These are phyloP conservation scores for Annona cherimola DNA, from an alignment of 164 flowering plant species.

Conservation along the genomic window DNA sequence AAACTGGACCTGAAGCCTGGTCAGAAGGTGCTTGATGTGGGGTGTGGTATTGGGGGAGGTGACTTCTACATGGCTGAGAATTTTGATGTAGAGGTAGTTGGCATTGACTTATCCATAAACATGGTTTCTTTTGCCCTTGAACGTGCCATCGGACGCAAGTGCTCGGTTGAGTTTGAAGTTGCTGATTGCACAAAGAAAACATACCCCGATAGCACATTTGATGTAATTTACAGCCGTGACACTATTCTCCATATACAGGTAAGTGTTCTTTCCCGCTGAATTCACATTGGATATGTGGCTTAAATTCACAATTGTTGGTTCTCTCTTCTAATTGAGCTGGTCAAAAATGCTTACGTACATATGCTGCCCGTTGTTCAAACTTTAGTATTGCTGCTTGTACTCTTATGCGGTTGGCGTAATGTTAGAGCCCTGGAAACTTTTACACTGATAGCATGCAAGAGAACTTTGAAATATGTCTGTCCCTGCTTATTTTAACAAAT, in stretches of 20 bases:
- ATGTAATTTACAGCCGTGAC: constrained; percentile 97
- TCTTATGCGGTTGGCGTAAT: too few relatives aligned
- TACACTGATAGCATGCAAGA: too few relatives aligned
- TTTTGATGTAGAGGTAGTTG: constrained; percentile 79
- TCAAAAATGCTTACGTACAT: too few relatives aligned
- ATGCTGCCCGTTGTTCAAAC: too few relatives aligned
- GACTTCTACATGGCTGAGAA: constrained; percentile 97
- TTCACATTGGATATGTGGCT: background rate
- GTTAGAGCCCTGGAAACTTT: too few relatives aligned
- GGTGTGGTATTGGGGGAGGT: constrained; percentile 99
- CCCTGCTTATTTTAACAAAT: too few relatives aligned
- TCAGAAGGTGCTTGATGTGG: constrained; percentile 97
- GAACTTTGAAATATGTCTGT: too few relatives aligned
- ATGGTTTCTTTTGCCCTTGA: constrained; percentile 97
- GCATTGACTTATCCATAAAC: constrained; percentile 91
- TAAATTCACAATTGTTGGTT: too few relatives aligned
- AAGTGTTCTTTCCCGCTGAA: constrained; percentile 1
- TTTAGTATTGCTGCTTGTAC: too few relatives aligned
- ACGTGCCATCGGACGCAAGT: constrained; percentile 87
- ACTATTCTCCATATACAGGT: constrained; percentile 95
- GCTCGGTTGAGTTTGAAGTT: constrained; percentile 91
- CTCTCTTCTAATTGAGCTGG: too few relatives aligned
- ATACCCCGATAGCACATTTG: constrained; percentile 72
- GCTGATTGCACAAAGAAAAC: constrained; percentile 88
- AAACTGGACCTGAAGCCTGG: constrained; percentile 84